phyloP scores from a whole-genome alignment of 306 rosid species.

The Herpetospermum pedunculosum region DNA sequence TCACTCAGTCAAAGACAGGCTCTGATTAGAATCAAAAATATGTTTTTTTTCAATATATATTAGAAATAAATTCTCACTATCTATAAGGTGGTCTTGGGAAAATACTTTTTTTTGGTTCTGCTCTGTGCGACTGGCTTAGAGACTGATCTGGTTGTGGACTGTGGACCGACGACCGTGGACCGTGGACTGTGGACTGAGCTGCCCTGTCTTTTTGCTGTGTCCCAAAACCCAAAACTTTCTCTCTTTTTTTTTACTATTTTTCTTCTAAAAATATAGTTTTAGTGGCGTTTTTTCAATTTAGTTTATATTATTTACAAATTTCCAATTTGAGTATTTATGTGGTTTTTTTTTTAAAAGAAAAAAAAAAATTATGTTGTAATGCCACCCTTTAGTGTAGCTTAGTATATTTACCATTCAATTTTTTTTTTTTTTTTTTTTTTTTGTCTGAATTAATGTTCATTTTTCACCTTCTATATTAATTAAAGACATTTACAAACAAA shows the following conservation, averaged over 20 bases:
- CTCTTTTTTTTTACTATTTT: not conserved
- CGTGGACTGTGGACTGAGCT: constrained; percentile 2
- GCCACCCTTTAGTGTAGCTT: too few species aligned
- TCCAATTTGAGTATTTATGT: too few species aligned
- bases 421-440: too few species aligned
- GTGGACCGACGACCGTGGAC: constrained; percentile 14
- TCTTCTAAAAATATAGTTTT: not conserved
- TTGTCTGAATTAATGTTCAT: too few species aligned
- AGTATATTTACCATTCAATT: too few species aligned
- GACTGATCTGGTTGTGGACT: not conserved
- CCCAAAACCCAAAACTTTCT: not conserved
- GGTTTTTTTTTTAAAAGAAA: too few species aligned
- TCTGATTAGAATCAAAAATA: constrained; percentile 10
- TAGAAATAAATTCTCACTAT: not conserved
- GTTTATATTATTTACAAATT: too few species aligned
- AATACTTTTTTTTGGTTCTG: not conserved
- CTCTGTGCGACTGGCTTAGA: not conserved
- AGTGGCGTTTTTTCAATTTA: too few species aligned
- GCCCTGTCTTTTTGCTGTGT: constrained; percentile 3
- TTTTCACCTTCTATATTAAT: too few species aligned
- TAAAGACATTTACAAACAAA: too few species aligned
- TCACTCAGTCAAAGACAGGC: constrained; percentile 39
- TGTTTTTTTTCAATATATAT: not conserved
- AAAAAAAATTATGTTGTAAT: too few species aligned
- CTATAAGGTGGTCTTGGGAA: constrained; percentile 11